Evolutionary conservation across 1,284 basidiomycete genomes (phyloP), one percentile per base, ranked within the genome.

Genomic region (Laetiporus sulphureus): DNA sequence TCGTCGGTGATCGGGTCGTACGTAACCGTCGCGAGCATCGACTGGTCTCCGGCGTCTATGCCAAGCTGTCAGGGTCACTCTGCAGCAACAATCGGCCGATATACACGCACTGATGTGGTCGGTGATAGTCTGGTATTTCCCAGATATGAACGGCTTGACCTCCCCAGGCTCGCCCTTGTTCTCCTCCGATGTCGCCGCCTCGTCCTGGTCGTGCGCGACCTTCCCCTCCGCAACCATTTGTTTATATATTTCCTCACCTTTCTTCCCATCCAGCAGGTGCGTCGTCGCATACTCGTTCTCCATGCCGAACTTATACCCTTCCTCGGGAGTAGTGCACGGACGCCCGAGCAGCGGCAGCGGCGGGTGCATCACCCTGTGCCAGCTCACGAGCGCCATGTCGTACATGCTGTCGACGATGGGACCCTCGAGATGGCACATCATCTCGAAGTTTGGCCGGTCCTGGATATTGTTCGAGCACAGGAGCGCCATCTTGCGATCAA

Each of bases 401-500:
- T 87, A 88, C 49, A 89, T 71, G 4, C 78, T 69, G 46, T 62
- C 49, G 42, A 64, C 58, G 36, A 61, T 51, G 7, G 53, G 54
- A 15, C 58, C 56, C 48, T 63, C 54, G 41, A 60, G 42, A 34
- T 58, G 53, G 13, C 50, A 36, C 48, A 59, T 83, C 74, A 83
- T 77, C 59, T 84, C 79, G 47, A 83, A 58, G 52, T 83, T 81
- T 6, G 76, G 73, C 18, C 77, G 72, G 52, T 83, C 75, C 62
- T 86, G 85, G 39, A 88, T 83, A 48, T 88, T 88, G 62, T 85
- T 86, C 43, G 73, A 77, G 60, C 84, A 84, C 50, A 90, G 64
- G 42, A 87, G 63, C 0, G 79, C 85, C 22, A 87, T 69, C 50
- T 76, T 79, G 13, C 85, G 71, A 55, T 90, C 86, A 7, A 89